A percentile compares a stretch with the other conserved stretches of the same genome.
These are phyloP conservation scores for Backusella australiensis DNA, from an alignment of 192 early-diverging fungal genomes.

Conservation along the genomic window DNA sequence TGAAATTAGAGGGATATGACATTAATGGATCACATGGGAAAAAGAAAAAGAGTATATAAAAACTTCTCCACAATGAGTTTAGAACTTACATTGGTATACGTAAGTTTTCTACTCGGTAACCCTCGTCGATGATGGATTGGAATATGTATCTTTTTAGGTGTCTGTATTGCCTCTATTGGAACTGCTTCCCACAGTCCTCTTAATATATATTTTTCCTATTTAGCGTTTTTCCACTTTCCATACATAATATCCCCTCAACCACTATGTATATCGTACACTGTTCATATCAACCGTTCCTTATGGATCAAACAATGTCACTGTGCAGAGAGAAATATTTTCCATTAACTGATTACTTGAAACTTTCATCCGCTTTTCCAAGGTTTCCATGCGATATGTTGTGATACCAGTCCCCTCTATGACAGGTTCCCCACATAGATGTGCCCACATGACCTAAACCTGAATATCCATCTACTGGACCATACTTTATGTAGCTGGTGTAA, in stretches of 20 bases:
- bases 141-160: conserved; percentile 51
- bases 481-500: too few relatives aligned
- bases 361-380: too few relatives aligned
- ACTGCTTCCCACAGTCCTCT: conserved; percentile 53
- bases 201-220: neutral
- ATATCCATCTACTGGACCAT: too few relatives aligned
- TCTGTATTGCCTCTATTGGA: conserved; percentile 43
- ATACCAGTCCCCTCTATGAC: too few relatives aligned
- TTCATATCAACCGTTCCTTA: neutral
- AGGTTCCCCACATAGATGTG: too few relatives aligned
- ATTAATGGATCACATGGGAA: neutral
- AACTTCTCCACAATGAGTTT: neutral
- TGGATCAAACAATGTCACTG: too few relatives aligned
- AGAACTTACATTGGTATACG: conserved; percentile 52
- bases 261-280: neutral
- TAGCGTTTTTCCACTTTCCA: neutral
- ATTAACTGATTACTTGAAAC: too few relatives aligned
- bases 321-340: too few relatives aligned
- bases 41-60: neutral
- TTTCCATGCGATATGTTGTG: too few relatives aligned
- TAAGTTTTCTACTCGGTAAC: conserved; percentile 54
- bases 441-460: too few relatives aligned
- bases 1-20: neutral
- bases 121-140: conserved; percentile 43
- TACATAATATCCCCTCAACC: neutral